Evolutionary conservation across 2,329 filamentous ascomycete species (phyloP).

Genomic region (Calonectria honghensis): DNA sequence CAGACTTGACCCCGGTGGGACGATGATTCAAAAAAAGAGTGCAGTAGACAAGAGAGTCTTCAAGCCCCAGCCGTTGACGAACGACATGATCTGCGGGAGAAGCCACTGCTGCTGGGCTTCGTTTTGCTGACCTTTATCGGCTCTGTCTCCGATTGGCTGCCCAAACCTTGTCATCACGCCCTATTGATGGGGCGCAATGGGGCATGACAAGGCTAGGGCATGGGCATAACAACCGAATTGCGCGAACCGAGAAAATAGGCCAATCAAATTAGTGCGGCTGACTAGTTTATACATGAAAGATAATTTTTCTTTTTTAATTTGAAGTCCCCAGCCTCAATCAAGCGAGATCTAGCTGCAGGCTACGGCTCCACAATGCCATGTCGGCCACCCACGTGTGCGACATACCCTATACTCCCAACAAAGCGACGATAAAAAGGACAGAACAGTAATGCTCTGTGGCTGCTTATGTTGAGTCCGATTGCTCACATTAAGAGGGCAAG

Average conservation of each 20-base stretch:
- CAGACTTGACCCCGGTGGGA: not conserved
- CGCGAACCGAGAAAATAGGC: not conserved
- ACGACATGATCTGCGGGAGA: not conserved
- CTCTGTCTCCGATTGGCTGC: slow-evolving; percentile 29
- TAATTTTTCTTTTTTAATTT: too few relatives aligned
- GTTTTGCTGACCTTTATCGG: slow-evolving; percentile 21
- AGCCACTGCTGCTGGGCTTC: slow-evolving; percentile 15
- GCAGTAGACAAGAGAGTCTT: not conserved
- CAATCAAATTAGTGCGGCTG: not conserved
- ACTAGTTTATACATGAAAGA: too few relatives aligned
- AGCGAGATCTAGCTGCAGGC: not conserved
- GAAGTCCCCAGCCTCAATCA: not conserved
- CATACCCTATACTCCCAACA: not conserved
- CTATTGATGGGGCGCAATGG: slow-evolving; percentile 38
- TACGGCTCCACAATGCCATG: not conserved
- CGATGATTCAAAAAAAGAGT: slow-evolving; percentile 7
- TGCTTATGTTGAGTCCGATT: too few relatives aligned
- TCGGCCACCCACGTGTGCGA: too few relatives aligned
- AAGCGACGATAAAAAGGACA: not conserved
- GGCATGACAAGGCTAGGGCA: slow-evolving; percentile 13
- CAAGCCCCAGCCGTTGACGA: not conserved
- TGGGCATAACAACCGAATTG: not conserved
- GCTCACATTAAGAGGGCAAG: too few relatives aligned
- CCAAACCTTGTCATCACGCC: slow-evolving; percentile 37
- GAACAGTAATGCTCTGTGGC: too few relatives aligned